phyloP scores from a whole-genome alignment of 306 rosid genomes.

The Inga laurina region DNA sequence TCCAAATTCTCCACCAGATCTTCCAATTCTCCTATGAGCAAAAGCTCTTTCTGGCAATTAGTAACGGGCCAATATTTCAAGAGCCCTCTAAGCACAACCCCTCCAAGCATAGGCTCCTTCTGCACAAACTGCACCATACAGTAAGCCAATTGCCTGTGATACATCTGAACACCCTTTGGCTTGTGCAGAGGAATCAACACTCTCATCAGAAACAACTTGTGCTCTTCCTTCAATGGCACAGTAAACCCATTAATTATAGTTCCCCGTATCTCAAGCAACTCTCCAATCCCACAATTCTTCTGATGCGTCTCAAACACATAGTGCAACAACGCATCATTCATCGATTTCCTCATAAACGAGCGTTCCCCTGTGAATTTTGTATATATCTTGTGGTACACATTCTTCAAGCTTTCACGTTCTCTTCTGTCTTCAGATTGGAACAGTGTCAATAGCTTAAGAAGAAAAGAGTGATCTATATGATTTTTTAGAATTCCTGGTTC shows the following conservation, averaged over 20 bases:
- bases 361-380: conserved; percentile 54
- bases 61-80: conserved; percentile 84
- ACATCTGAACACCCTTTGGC: conserved; percentile 67
- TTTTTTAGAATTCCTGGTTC: conserved; percentile 45
- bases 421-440: conserved; percentile 78
- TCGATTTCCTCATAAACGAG: conserved; percentile 75
- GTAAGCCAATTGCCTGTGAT: conserved; percentile 75
- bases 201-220: conserved; percentile 82
- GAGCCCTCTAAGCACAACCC: conserved; percentile 71
- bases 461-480: conserved; percentile 48
- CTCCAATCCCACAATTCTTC: conserved; percentile 67
- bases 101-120: conserved; percentile 92
- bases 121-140: conserved; percentile 84
- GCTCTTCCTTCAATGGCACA: conserved; percentile 89
- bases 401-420: conserved; percentile 79
- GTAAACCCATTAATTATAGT: conserved; percentile 83
- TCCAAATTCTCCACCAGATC: conserved; percentile 76
- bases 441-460: conserved; percentile 57
- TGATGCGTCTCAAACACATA: conserved; percentile 60
- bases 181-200: conserved; percentile 83
- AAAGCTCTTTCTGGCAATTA: conserved; percentile 74
- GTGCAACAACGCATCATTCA: conserved; percentile 67
- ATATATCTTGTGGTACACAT: conserved; percentile 70
- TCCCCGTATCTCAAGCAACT: conserved; percentile 94
- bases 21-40: conserved; percentile 77